Conservation (phyloP, 164 flowering plant species). For the Sextonia rubra region DNA sequence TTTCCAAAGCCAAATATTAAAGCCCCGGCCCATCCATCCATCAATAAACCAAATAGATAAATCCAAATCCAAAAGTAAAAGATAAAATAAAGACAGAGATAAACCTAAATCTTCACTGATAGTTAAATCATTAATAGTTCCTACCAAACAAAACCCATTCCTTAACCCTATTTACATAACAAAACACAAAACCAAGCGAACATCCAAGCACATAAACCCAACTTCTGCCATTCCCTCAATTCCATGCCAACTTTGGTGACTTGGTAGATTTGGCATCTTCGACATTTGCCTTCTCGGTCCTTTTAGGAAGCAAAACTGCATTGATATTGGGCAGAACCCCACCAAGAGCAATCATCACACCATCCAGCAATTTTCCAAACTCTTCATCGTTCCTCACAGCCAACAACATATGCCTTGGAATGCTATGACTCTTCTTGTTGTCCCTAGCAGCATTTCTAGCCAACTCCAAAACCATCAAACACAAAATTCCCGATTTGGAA, state of each 20-base stretch:
- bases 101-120: no score
- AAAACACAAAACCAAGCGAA: no score
- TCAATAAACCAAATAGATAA: no score
- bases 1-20: no score
- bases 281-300: slow-evolving; percentile 10
- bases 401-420: slow-evolving; percentile 31
- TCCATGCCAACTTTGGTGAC: slow-evolving; percentile 5
- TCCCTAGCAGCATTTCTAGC: slow-evolving; percentile 43
- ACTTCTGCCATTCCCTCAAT: no score
- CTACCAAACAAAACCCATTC: no score
- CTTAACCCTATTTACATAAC: no score
- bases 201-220: no score
- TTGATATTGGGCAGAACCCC: slow-evolving; percentile 37
- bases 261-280: neutral
- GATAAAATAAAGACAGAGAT: no score
- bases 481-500: neutral
- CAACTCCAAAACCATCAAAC: slow-evolving; percentile 29
- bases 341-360: slow-evolving; percentile 32
- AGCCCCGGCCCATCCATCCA: no score
- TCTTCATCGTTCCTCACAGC: slow-evolving; percentile 38
- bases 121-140: no score
- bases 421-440: slow-evolving; percentile 34
- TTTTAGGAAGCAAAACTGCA: slow-evolving; percentile 32
- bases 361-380: slow-evolving; percentile 24
- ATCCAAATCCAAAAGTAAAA: no score